Conservation (phyloP, 129 eudicot species). For the Helianthus tuberosus region DNA sequence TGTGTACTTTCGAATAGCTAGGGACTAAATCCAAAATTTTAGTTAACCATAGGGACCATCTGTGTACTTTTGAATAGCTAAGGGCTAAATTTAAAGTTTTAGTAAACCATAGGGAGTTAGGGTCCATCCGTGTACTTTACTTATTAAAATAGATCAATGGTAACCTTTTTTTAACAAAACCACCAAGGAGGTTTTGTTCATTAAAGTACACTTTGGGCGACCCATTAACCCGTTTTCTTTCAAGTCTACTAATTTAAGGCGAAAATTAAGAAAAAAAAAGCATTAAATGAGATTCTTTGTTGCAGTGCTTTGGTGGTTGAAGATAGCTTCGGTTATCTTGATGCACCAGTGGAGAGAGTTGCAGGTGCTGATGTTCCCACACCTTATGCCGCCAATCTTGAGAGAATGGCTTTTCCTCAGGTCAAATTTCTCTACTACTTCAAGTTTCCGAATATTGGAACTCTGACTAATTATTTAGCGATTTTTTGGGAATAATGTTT, state of each 20-base stretch:
- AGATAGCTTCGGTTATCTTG: conserved; percentile 69
- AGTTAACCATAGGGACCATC: too few species aligned
- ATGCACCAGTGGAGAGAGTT: conserved; percentile 72
- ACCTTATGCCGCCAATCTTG: conserved; percentile 76
- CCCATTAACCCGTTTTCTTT: not conserved
- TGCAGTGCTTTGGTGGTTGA: conserved; percentile 58
- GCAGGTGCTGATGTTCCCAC: conserved; percentile 75
- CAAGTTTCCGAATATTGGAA: not conserved
- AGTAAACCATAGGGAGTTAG: too few species aligned
- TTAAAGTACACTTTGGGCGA: not conserved
- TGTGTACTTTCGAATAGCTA: too few species aligned
- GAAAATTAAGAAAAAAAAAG: not conserved
- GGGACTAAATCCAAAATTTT: too few species aligned
- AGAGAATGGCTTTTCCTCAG: conserved; percentile 75
- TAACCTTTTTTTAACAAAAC: not conserved
- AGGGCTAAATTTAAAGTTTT: too few species aligned
- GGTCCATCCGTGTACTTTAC: too few species aligned
- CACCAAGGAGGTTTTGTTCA: not conserved
- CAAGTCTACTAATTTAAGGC: not conserved
- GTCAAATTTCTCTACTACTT: conserved; percentile 25
- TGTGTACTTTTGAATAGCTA: too few species aligned
- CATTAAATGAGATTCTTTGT: not conserved
- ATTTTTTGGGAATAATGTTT: not conserved
- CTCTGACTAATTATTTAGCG: not conserved
- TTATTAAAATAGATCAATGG: not conserved